phyloP scores from a whole-genome alignment of 2,329 filamentous ascomycete species.

The Aspergillus ochraceoroseus region DNA sequence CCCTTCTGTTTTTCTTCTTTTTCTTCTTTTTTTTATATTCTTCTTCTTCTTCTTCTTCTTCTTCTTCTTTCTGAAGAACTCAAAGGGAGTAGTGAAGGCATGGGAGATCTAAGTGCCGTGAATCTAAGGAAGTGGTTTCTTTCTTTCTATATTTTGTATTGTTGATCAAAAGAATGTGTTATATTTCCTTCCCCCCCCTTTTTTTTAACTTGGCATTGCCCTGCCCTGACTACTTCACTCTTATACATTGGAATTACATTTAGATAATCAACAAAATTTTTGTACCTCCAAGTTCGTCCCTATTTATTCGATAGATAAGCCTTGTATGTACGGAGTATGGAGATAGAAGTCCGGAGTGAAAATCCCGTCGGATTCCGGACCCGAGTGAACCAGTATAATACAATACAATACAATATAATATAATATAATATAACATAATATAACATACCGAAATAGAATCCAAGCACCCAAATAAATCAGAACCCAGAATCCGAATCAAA shows the following conservation, averaged over 20 bases:
- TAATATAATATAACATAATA: too few relatives aligned
- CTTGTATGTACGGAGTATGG: too few relatives aligned
- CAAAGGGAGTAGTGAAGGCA: too few relatives aligned
- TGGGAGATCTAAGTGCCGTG: too few relatives aligned
- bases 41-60: slow-evolving; percentile 2
- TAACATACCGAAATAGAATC: too few relatives aligned
- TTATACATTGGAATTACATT: slow-evolving; percentile 10
- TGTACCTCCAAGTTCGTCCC: neutral
- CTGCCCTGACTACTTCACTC: slow-evolving; percentile 4
- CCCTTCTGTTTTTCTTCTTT: slow-evolving; percentile 11
- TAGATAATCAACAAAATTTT: slow-evolving; percentile 6
- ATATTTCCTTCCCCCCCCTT: slow-evolving; percentile 8
- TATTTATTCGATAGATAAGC: neutral
- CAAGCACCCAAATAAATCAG: too few relatives aligned
- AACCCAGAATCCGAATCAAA: too few relatives aligned
- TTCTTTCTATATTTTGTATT: slow-evolving; percentile 9
- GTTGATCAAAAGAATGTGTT: slow-evolving; percentile 13
- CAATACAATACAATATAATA: too few relatives aligned
- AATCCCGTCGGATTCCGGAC: too few relatives aligned
- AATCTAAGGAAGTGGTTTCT: too few relatives aligned
- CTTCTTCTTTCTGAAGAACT: slow-evolving; percentile 11
- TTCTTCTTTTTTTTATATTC: slow-evolving; percentile 6
- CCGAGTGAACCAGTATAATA: too few relatives aligned
- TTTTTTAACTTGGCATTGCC: slow-evolving; percentile 7
- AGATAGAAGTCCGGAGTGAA: too few relatives aligned